Evolutionary conservation across 2,329 filamentous ascomycete genomes (phyloP), one percentile per base, ranked within the genome.

Genomic region (Cercospora janseana): DNA sequence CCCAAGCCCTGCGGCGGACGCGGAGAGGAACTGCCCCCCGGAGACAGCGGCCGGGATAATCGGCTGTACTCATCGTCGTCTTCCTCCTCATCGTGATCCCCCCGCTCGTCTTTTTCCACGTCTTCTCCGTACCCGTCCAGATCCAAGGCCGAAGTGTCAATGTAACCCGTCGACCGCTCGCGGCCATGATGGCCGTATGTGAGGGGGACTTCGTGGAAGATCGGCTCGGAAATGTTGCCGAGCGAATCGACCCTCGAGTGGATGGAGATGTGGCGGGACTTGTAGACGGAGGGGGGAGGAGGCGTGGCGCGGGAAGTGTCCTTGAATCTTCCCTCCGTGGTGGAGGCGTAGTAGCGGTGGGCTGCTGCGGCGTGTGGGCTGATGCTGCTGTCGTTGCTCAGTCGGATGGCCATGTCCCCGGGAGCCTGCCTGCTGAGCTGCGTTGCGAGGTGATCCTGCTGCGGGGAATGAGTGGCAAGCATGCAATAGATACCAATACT

Each of bases 231-330:
- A 13, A 16, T 52, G 6, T 51, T 53, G 9, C 56, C 58, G 12
- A 65, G 47, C 5, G 62, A 60, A 23, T 67, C 60, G 0, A 62
- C 60, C 43, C 58, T 45, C 12, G 61, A 65, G 41, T 67, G 63
- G 4, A 66, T 54, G 16, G 64, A 66, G 31, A 67, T 60, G 20
- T 66, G 65, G 40, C 63, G 56, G 10, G 62, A 63, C 29, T 63
- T 63, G 59, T 64, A 63, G n/a, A 60, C 38, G 24, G 40, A 29
- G 5, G 44, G 44, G 15, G n/a, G n/a, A n/a, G n/a, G n/a, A n/a
- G 32, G 32, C 8, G 32, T 37, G 3, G 26, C 44, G 6, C 40
- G 24, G n/a, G 28, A 32, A 12, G 24, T 8, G 9, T 27, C 35
- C 7, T 1, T 9, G n/a, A 24, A 16, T 16, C 16, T 4, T 21